phyloP scores from a whole-genome alignment of 805 yeast species.

The Candida maltosa region DNA sequence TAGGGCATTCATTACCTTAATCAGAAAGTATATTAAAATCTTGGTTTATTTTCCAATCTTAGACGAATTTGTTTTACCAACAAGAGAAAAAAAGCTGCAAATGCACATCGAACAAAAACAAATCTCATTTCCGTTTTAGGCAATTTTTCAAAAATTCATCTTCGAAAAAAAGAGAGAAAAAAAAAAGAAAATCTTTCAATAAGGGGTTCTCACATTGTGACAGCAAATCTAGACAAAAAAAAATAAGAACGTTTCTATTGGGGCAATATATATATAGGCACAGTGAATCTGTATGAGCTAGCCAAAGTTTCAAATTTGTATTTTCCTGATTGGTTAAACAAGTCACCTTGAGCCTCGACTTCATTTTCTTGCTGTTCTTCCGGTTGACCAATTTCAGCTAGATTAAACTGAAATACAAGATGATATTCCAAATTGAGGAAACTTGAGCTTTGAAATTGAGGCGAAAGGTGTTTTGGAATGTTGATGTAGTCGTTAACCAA shows the following conservation, averaged over 20 bases:
- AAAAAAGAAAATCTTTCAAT: no score
- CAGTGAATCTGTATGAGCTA: conserved; percentile 24
- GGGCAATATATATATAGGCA: conserved; percentile 23
- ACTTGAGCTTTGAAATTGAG: conserved; percentile 34
- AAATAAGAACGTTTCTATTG: conserved; percentile 1
- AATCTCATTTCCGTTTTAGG: no score
- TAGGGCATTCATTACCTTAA: no score
- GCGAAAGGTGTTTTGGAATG: conserved; percentile 28
- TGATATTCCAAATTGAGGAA: conserved; percentile 35
- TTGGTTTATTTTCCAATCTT: no score
- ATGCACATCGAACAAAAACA: no score
- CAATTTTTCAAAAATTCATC: no score
- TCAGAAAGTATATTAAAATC: no score
- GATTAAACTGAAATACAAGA: conserved; percentile 34
- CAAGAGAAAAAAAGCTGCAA: no score
- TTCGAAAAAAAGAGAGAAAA: no score
- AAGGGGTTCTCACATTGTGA: no score
- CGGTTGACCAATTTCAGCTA: conserved; percentile 19
- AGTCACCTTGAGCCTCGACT: background rate
- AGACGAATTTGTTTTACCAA: no score
- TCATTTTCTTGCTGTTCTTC: conserved; percentile 1
- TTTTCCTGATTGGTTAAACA: conserved; percentile 8
- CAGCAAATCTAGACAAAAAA: background rate
- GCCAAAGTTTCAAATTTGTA: conserved; percentile 24
- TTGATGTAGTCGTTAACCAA: conserved; percentile 24